Conservation (phyloP, 352 stramenopile genomes). For the Pythium guiyangense region DNA sequence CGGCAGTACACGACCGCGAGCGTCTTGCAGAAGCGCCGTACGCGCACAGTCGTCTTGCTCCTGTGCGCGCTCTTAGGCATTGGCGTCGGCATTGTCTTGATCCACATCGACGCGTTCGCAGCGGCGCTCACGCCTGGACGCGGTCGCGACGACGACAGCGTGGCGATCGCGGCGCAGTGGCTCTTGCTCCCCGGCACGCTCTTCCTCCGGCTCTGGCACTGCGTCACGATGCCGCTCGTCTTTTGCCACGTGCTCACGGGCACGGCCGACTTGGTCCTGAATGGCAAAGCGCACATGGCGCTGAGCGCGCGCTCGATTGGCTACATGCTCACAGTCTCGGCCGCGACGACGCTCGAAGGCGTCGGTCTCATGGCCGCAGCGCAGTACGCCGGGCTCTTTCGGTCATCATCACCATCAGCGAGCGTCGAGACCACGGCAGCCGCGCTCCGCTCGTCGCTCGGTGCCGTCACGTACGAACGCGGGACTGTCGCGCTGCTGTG, state of each 20-base stretch:
- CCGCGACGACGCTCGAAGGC: conserved; percentile 30
- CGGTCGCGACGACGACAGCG: conserved; percentile 23
- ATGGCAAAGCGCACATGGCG: conserved; percentile 25
- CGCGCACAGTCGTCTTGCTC: conserved; percentile 16
- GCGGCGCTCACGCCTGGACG: conserved; percentile 25
- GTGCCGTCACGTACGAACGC: conserved; percentile 8
- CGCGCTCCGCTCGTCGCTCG: conserved; percentile 16
- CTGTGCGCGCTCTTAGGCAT: conserved; percentile 26
- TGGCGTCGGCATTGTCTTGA: conserved; percentile 26
- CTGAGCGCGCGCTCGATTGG: conserved; percentile 30
- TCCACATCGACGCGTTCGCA: conserved; percentile 18
- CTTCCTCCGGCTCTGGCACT: conserved; percentile 45
- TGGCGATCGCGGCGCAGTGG: conserved; percentile 25
- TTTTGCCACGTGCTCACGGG: conserved; percentile 44
- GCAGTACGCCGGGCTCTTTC: conserved; percentile 24
- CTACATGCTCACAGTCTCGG: conserved; percentile 27
- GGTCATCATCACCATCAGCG: background rate
- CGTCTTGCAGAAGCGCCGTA: conserved; percentile 11
- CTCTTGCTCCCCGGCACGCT: conserved; percentile 37
- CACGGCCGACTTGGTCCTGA: conserved; percentile 38
- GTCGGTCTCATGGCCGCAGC: conserved; percentile 27
- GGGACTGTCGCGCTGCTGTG: conserved; percentile 41
- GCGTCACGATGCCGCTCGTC: conserved; percentile 31
- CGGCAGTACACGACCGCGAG: conserved; percentile 6
- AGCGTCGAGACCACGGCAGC: conserved; percentile 2